A percentile compares a stretch with the other conserved stretches of the same genome.
Conservation (phyloP, 2,329 filamentous ascomycete genomes). For the Xylaria sp. region DNA sequence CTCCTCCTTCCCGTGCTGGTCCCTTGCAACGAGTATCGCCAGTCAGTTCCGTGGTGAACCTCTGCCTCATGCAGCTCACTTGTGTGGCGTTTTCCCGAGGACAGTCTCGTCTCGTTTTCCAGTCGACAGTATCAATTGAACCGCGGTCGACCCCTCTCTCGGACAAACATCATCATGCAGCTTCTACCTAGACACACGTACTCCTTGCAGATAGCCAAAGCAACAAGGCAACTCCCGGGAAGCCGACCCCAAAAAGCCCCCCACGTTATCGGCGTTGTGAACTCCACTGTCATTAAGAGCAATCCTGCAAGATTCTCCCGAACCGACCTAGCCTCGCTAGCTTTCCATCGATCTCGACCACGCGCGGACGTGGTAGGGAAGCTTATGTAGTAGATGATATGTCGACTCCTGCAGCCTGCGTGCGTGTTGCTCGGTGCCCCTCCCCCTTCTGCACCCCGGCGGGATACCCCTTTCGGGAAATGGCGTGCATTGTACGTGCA, state of each 20-base stretch:
- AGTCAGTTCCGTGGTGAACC: no score
- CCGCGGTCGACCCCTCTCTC: slow-evolving; percentile 16
- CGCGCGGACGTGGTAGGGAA: slow-evolving; percentile 22
- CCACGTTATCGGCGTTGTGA: slow-evolving; percentile 31
- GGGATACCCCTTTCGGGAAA: slow-evolving; percentile 34
- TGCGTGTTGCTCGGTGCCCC: slow-evolving; percentile 19
- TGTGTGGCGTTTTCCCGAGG: slow-evolving; percentile 20
- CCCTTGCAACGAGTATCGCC: slow-evolving; percentile 9
- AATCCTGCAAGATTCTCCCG: slow-evolving; percentile 32
- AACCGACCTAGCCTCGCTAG: slow-evolving; percentile 31
- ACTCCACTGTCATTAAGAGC: slow-evolving; percentile 26
- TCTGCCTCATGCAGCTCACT: slow-evolving; percentile 22
- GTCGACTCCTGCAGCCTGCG: slow-evolving; percentile 22
- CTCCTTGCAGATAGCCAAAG: slow-evolving; percentile 22
- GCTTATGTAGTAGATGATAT: slow-evolving; percentile 26
- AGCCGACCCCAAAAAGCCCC: slow-evolving; percentile 21
- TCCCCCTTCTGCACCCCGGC: slow-evolving; percentile 21
- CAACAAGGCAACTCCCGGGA: slow-evolving; percentile 26
- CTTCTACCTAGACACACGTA: slow-evolving; percentile 16
- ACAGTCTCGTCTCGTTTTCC: slow-evolving; percentile 1
- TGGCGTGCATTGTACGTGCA: slow-evolving; percentile 28
- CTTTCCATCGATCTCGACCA: slow-evolving; percentile 24
- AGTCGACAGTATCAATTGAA: slow-evolving; percentile 3
- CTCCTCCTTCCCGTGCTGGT: slow-evolving; percentile 12
- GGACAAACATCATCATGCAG: slow-evolving; percentile 32